Base-by-base conservation (phyloP, 352 stramenopile species). In the Phytopythium aichiense region DNA sequence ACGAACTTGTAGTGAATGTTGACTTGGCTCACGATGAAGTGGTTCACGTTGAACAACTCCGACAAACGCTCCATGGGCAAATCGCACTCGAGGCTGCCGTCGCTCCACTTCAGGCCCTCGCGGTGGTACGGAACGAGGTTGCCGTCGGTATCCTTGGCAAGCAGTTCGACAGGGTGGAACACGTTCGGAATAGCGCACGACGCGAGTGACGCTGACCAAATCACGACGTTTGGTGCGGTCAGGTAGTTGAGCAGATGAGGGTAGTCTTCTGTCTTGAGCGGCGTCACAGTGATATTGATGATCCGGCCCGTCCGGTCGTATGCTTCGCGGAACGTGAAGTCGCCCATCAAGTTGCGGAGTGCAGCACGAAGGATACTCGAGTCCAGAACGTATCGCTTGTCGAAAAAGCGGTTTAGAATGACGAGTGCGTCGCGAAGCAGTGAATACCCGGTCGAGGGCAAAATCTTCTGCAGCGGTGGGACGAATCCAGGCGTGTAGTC, bases 11-110 rank as follows among this genome's bases (percentile, higher is more conserved):
- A 91, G 66, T 92, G 86, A 25, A 90, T 80, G 56, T 95, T 95
- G 28, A 96, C 91, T 73, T 99, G 97, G 59, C 87, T 98, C 56
- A 99, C 95, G 57, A 99, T 98, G 63, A 99, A 99, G 65, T 99
- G 96, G 69, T 99, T 99, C 22, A 99, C 92, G 72, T 99, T 99
- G 77, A 99, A 99, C 42, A 99, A 87, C 68, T 98, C 90, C 7
- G 82, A 88, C n/a, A 98, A 69, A 22, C 92, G 80, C 65, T 99
- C 88, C 96, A 99, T 99, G 9, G 96, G 97, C 46, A 99, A 72
- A 74, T 99, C 97, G 62, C 82, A 92, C 67, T 96, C 84, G 45
- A 95, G 67, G 56, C 89, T 98, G 28, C 96, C 97, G 69, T 99
- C 96, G 61, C 91, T 97, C 88, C 97, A 99, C 58, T 97, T 95